Percentiles rank a stretch among this genome's conserved stretches.
Conservation (phyloP, 148 eudicot species). For the Talinum fruticosum region DNA sequence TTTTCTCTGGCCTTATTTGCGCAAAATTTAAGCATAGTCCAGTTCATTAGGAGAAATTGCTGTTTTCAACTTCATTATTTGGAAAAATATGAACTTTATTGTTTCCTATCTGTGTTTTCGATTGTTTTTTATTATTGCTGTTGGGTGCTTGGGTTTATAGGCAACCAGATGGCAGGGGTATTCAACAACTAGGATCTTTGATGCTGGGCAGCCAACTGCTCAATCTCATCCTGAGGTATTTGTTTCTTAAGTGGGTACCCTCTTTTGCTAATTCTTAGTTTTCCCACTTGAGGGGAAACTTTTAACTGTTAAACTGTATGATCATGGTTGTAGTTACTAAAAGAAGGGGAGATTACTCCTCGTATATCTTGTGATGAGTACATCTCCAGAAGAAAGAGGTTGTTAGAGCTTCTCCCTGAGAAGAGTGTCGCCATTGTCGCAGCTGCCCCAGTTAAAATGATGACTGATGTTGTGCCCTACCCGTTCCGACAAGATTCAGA, state of each 20-base stretch:
- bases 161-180: conserved; percentile 31
- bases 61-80: background rate
- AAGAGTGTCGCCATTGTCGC: conserved; percentile 80
- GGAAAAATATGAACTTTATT: background rate
- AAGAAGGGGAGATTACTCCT: conserved; percentile 81
- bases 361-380: conserved; percentile 72
- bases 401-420: conserved; percentile 81
- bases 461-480: conserved; percentile 94
- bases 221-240: conserved; percentile 82
- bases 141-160: conserved; percentile 30
- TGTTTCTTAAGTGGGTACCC: background rate
- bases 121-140: background rate
- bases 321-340: conserved; percentile 49
- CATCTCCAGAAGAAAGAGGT: conserved; percentile 61
- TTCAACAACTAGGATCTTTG: conserved; percentile 36
- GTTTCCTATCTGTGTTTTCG: background rate
- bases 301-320: background rate
- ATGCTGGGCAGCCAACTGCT: conserved; percentile 86
- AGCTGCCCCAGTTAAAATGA: conserved; percentile 87
- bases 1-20: background rate
- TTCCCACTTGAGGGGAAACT: background rate
- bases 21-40: background rate
- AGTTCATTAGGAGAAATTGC: background rate
- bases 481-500: conserved; percentile 82
- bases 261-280: background rate